Percentiles rank a stretch among this genome's conserved stretches.
phyloP scores from a whole-genome alignment of 768 basidiomycete species.

The Lentinula sp. region DNA sequence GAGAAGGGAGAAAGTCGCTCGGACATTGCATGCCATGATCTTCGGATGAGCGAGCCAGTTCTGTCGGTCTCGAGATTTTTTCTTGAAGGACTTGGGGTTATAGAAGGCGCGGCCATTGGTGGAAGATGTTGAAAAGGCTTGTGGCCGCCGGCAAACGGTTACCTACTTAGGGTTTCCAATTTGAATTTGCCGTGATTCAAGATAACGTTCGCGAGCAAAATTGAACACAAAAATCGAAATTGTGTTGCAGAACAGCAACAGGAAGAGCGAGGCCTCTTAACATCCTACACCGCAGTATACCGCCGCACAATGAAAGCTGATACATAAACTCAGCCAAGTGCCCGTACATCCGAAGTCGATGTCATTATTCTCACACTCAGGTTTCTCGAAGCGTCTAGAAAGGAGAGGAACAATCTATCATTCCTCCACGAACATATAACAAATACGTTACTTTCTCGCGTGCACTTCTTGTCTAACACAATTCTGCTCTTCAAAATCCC shows the following conservation, averaged over 20 bases:
- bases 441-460: neutral
- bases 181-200: no score
- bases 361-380: neutral
- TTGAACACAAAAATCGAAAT: no score
- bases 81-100: neutral
- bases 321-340: no score
- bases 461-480: neutral
- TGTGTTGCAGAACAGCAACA: no score
- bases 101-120: neutral
- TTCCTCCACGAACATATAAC: neutral
- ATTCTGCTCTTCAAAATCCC: neutral
- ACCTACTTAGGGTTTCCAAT: no score
- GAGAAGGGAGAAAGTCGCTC: constrained; percentile 67
- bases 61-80: constrained; percentile 5
- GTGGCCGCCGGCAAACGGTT: neutral
- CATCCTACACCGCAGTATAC: no score
- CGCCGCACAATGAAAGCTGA: no score
- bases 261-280: no score
- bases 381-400: neutral
- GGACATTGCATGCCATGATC: constrained; percentile 59
- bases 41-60: constrained; percentile 36
- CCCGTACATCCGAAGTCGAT: neutral
- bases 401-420: neutral
- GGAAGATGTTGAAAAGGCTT: no score
- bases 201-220: no score